A percentile compares a stretch with the other conserved stretches of the same genome.
These are phyloP conservation scores for Venturia effusa DNA, from an alignment of 2,329 filamentous ascomycete species.

Conservation along the genomic window DNA sequence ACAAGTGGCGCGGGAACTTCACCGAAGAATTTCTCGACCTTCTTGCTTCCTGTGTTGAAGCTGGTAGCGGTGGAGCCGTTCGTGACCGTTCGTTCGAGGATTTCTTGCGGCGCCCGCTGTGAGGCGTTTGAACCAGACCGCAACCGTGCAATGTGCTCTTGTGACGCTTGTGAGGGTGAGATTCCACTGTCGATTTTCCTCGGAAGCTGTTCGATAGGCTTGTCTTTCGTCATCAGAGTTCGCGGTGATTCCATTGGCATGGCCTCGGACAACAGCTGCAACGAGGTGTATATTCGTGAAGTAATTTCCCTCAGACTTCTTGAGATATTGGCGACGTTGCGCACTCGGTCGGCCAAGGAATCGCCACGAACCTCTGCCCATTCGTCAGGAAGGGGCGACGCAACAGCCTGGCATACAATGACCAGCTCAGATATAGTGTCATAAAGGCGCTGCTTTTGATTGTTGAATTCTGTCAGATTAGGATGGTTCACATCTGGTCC, in stretches of 20 bases:
- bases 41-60: constrained; percentile 35
- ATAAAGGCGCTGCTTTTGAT: constrained; percentile 87
- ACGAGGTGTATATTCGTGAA: constrained; percentile 75
- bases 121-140: constrained; percentile 8
- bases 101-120: not conserved
- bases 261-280: constrained; percentile 78
- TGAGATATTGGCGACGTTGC: constrained; percentile 65
- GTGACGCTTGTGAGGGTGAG: constrained; percentile 4
- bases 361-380: constrained; percentile 91
- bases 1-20: constrained; percentile 33
- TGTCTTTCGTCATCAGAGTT: constrained; percentile 2
- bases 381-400: constrained; percentile 83
- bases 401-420: constrained; percentile 80
- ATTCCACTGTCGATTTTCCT: constrained; percentile 9
- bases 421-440: constrained; percentile 87
- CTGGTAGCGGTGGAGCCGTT: constrained; percentile 22
- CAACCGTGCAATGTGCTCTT: not conserved
- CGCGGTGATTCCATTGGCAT: constrained; percentile 28
- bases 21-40: constrained; percentile 41
- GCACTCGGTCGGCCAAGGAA: constrained; percentile 75
- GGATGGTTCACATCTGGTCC: constrained; percentile 72
- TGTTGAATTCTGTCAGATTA: constrained; percentile 74
- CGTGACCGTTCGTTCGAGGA: constrained; percentile 1
- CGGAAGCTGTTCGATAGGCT: not conserved
- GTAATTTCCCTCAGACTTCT: constrained; percentile 78